phyloP scores from a whole-genome alignment of 73 alveolate species.

The Paramecium pentaurelia region DNA sequence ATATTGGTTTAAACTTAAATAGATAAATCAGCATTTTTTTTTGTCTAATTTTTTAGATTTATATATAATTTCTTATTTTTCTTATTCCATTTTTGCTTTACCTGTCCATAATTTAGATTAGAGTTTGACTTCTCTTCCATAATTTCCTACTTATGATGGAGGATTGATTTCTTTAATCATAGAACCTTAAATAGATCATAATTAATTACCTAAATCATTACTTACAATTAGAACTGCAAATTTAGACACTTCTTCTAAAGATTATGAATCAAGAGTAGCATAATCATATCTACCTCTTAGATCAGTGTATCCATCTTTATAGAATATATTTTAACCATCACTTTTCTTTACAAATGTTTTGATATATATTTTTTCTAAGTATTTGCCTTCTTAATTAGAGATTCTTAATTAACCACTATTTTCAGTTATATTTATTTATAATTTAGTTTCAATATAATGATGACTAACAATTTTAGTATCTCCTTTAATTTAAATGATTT shows the following conservation, averaged over 20 bases:
- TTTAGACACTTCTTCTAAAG: conserved; percentile 71
- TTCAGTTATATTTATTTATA: conserved; percentile 70
- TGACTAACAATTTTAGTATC: conserved; percentile 63
- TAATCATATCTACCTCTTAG: conserved; percentile 85
- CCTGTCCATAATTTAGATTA: neutral
- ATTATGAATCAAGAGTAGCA: conserved; percentile 72
- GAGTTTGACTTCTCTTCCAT: neutral
- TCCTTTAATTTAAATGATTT: conserved; percentile 77
- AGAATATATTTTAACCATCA: conserved; percentile 64
- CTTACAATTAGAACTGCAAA: conserved; percentile 81
- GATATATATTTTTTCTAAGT: neutral
- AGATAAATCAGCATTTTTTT: neutral
- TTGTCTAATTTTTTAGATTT: neutral
- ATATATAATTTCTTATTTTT: neutral
- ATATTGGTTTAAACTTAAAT: too few relatives aligned
- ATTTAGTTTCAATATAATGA: conserved; percentile 75
- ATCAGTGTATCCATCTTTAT: conserved; percentile 88
- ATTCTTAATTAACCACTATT: conserved; percentile 83
- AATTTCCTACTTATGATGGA: conserved; percentile 66
- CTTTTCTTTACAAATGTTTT: neutral
- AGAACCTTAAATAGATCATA: conserved; percentile 64
- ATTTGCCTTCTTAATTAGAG: conserved; percentile 53
- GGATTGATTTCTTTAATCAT: conserved; percentile 78
- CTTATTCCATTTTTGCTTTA: neutral
- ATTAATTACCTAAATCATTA: conserved; percentile 64